Evolutionary conservation across 192 early-diverging fungal species (phyloP).

Genomic region (Spinellus fusiger): DNA sequence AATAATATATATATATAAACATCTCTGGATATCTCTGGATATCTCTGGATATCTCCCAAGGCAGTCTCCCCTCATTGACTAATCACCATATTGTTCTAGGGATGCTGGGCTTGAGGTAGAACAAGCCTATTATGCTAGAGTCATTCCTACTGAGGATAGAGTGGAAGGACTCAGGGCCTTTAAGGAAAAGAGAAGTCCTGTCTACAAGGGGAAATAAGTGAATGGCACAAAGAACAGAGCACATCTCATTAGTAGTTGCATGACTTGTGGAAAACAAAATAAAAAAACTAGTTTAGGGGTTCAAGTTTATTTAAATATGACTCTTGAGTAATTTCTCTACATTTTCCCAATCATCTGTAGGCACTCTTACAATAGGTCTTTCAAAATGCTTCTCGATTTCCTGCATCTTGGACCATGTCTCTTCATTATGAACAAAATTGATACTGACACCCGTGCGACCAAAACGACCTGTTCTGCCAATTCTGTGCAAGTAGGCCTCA

Average conservation of each 20-base stretch:
- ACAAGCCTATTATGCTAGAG: slow-evolving; percentile 90
- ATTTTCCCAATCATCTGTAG: slow-evolving; percentile 76
- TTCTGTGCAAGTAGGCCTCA: slow-evolving; percentile 96
- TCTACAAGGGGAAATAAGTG: slow-evolving; percentile 29
- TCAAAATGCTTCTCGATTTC: slow-evolving; percentile 79
- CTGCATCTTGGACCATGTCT: slow-evolving; percentile 71
- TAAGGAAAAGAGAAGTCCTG: slow-evolving; percentile 29
- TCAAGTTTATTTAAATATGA: slow-evolving; percentile 52
- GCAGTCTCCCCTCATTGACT: neutral
- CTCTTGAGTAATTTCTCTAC: slow-evolving; percentile 87
- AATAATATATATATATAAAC: neutral
- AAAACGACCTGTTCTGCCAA: slow-evolving; percentile 96
- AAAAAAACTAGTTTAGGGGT: no score
- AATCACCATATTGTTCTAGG: slow-evolving; percentile 26
- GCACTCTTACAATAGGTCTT: slow-evolving; percentile 70
- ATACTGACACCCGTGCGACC: slow-evolving; percentile 91
- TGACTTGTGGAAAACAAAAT: neutral
- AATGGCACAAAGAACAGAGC: no score
- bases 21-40: neutral
- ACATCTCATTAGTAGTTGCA: neutral
- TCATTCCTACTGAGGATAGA: slow-evolving; percentile 91
- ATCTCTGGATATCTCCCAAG: neutral
- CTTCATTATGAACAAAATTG: slow-evolving; percentile 87
- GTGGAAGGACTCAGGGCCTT: slow-evolving; percentile 72
- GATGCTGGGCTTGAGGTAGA: slow-evolving; percentile 84